Evolutionary conservation across 1,139 yeast genomes (phyloP), one percentile per base, ranked within the genome.

Genomic region (Scheffersomyces quercinus): DNA sequence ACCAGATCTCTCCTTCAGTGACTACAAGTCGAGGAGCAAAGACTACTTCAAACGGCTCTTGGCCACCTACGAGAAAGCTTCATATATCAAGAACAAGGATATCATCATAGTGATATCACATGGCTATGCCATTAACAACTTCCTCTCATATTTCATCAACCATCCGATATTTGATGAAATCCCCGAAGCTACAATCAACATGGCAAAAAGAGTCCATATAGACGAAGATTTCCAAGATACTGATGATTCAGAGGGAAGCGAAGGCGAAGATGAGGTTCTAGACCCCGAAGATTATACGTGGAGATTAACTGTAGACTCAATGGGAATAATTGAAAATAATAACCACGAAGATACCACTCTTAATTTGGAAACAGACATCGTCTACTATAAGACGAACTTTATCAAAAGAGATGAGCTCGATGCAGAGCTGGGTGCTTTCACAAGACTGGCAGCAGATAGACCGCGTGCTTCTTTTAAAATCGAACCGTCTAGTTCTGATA

Each of bases 121-220:
- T 46, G 79, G 79, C 5, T 74, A 74, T 50, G 68, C 65, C 40
- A 68, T 73, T 37, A 69, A 68, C 47, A 72, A 70, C 50, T 62
- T 74, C 48, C 53, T 74, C 44, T 61, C 69, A 30, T 73, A 67
- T 48, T 74, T 74, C 54, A 64, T 71, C 29, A 72, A 67, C 48
- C 78, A 73, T 53, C 78, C 79, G 5, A 66, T 74, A 4, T 74
- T 74, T 53, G 73, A 73, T 48, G 79, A 74, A 47, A 69, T 74
- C 13, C 77, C 79, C 2, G 77, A 70, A 48, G 72, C 75, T 10
- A 56, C 56, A 29, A 49, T 73, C 36, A 73, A 71, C 52, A 67
- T 46, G 44, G 78, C 79, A 28, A 46, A 50, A 31, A 54, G 65
- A 29, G 49, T 58, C 3, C 37, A 41, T 7, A 39, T 41, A 10